These are phyloP conservation scores for Neostapfia colusana DNA, from an alignment of 176 grass and related monocot genomes.

Conservation along the genomic window DNA sequence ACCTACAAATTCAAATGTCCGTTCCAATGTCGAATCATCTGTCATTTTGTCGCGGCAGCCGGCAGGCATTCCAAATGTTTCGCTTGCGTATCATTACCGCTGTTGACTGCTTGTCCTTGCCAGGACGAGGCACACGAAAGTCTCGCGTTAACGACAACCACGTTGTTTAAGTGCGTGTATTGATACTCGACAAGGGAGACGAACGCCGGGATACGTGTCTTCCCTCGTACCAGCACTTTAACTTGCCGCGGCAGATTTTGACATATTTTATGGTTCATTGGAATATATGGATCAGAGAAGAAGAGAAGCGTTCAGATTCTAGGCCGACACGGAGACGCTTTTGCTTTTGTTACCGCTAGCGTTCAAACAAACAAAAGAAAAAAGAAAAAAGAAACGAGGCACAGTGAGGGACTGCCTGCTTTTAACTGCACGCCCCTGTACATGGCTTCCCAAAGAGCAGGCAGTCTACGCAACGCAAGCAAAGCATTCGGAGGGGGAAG, in stretches of 20 bases:
- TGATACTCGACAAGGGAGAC: neutral
- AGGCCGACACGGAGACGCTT: neutral
- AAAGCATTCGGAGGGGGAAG: neutral
- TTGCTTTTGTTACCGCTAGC: neutral
- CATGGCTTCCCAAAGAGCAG: neutral
- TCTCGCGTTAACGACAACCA: neutral
- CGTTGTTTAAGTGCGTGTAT: neutral
- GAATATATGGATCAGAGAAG: neutral
- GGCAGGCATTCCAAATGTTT: neutral
- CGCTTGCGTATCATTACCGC: neutral
- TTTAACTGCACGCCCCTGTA: neutral
- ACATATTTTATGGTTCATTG: neutral
- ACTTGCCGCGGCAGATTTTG: neutral
- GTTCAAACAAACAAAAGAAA: neutral
- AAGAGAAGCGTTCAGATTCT: neutral
- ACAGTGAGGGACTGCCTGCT: neutral
- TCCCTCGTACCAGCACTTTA: neutral
- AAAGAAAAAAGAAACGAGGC: neutral
- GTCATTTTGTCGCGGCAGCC: neutral
- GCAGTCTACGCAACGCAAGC: neutral
- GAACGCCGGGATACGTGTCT: neutral
- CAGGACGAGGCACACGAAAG: neutral
- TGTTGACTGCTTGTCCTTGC: neutral
- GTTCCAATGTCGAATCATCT: neutral
- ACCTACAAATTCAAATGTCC: neutral